These are phyloP conservation scores for Lophium mytilinum DNA, from an alignment of 495 filamentous ascomycete genomes.

Conservation along the genomic window DNA sequence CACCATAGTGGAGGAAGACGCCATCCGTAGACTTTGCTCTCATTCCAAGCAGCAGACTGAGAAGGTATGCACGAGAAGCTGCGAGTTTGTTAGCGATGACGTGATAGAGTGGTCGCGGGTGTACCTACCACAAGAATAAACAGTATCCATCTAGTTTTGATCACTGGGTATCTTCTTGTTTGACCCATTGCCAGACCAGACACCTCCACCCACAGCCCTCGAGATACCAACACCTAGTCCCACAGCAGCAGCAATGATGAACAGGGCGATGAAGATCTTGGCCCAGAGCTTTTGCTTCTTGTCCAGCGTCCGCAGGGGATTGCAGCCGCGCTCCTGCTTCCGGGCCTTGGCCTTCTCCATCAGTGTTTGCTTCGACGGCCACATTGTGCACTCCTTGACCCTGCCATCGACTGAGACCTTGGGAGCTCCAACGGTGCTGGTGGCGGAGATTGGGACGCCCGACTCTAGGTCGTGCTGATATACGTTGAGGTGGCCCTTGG, in stretches of 20 bases:
- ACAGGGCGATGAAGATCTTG: slow-evolving; percentile 47
- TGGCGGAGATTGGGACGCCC: slow-evolving; percentile 13
- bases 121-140: too few species aligned
- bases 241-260: slow-evolving; percentile 52
- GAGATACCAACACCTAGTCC: slow-evolving; percentile 57
- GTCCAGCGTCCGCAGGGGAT: slow-evolving; percentile 41
- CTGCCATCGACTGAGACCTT: slow-evolving; percentile 28
- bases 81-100: too few species aligned
- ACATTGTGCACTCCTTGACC: slow-evolving; percentile 38
- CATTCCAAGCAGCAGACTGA: too few species aligned
- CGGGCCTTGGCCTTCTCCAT: slow-evolving; percentile 23
- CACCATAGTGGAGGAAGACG: too few species aligned
- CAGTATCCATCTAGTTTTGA: background rate
- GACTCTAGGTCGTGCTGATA: slow-evolving; percentile 34
- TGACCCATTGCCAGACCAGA: slow-evolving; percentile 36
- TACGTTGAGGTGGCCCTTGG: slow-evolving; percentile 31
- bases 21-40: too few species aligned
- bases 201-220: slow-evolving; percentile 51
- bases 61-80: too few species aligned
- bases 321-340: slow-evolving; percentile 27
- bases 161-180: slow-evolving; percentile 15
- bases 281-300: slow-evolving; percentile 44
- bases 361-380: slow-evolving; percentile 35
- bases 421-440: slow-evolving; percentile 19
- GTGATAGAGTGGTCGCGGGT: too few species aligned